Conservation (phyloP, 2,329 filamentous ascomycete species). For the Ascochyta viciae-villosae region DNA sequence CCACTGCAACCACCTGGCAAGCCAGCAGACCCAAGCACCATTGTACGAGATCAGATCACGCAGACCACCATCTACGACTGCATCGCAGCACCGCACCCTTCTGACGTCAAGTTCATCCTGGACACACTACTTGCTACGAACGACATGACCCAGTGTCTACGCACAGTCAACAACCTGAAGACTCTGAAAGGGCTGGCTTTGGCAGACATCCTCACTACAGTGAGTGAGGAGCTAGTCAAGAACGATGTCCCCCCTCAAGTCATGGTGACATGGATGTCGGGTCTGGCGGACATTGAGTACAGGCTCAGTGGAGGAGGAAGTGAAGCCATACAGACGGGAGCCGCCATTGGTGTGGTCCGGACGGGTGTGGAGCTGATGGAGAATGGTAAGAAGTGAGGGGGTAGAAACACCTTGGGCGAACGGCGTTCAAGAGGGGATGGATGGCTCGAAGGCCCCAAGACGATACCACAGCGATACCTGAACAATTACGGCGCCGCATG, state of each 20-base stretch:
- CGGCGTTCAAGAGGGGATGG: slow-evolving; percentile 3
- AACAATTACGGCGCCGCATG: slow-evolving; percentile 5
- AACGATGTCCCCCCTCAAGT: slow-evolving; percentile 86
- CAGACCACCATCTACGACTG: slow-evolving; percentile 95
- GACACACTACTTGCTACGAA: slow-evolving; percentile 81
- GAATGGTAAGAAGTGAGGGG: slow-evolving; percentile 35
- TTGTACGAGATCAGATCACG: slow-evolving; percentile 84
- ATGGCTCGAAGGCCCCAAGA: slow-evolving; percentile 1
- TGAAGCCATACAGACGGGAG: slow-evolving; percentile 89
- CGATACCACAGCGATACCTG: slow-evolving; percentile 10
- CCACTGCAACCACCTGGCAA: slow-evolving; percentile 59
- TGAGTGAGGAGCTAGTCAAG: slow-evolving; percentile 82
- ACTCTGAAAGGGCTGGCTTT: slow-evolving; percentile 83
- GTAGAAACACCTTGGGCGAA: slow-evolving; percentile 1
- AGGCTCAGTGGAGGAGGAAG: slow-evolving; percentile 85
- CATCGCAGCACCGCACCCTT: slow-evolving; percentile 91
- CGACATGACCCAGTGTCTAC: slow-evolving; percentile 88
- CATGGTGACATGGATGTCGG: slow-evolving; percentile 89
- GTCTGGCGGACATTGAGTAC: slow-evolving; percentile 91
- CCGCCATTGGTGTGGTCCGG: slow-evolving; percentile 86
- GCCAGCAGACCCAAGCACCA: slow-evolving; percentile 60
- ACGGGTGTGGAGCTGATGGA: slow-evolving; percentile 77
- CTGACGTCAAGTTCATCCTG: slow-evolving; percentile 84
- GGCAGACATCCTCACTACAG: slow-evolving; percentile 88
- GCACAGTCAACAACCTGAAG: slow-evolving; percentile 88